Conservation (phyloP, 1,284 basidiomycete species). For the Spongispora temasekensis region DNA sequence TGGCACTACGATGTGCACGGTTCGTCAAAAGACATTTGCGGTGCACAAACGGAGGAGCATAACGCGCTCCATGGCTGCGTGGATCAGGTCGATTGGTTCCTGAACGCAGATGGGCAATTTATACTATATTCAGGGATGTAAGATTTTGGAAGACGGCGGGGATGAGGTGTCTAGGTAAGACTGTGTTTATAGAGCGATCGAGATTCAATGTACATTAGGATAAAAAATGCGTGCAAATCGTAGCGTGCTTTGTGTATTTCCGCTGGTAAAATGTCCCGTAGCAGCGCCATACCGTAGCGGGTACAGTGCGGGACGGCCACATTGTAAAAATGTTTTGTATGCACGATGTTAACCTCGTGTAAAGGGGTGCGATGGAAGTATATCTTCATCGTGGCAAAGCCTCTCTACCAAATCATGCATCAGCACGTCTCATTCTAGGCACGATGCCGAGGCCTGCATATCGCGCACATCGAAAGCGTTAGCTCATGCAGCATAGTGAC, state of each 20-base stretch:
- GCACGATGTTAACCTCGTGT: not conserved
- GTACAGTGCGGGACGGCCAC: too few species aligned
- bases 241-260: conserved; percentile 4
- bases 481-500: too few species aligned
- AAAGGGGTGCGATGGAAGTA: too few species aligned
- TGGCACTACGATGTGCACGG: conserved; percentile 11
- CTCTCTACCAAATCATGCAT: too few species aligned
- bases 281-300: not conserved
- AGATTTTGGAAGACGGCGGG: not conserved
- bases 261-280: not conserved
- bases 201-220: conserved; percentile 3
- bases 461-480: too few species aligned
- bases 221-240: not conserved
- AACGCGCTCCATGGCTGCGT: conserved; percentile 19
- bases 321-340: not conserved
- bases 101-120: conserved; percentile 2
- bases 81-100: conserved; percentile 25
- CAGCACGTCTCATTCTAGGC: too few species aligned
- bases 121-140: conserved; percentile 2
- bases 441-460: too few species aligned
- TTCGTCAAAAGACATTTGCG: conserved; percentile 25
- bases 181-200: not conserved
- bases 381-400: too few species aligned
- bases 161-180: not conserved
- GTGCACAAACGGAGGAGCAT: conserved; percentile 21